Base-by-base conservation (phyloP, 352 stramenopile genomes). In the Globisporangium emineosum region DNA sequence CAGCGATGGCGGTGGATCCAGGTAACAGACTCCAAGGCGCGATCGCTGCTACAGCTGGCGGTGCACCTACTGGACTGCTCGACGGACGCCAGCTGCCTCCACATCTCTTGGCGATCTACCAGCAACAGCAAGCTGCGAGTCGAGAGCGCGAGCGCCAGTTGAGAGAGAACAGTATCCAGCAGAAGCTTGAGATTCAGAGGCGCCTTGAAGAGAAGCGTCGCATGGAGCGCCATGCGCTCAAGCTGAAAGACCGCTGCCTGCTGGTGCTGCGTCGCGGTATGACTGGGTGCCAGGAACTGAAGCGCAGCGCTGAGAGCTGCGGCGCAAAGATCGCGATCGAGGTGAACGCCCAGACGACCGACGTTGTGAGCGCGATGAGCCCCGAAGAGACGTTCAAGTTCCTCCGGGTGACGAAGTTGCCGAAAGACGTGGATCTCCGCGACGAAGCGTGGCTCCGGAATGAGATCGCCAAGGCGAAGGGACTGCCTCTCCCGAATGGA, bases 351-450 rank as follows among this genome's bases (percentile, higher is more conserved):
- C 79, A 90, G 58, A 67, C 89, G 32, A 95, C 84, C 0, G 87
- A 95, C 55, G 83, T 95, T 53, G 79, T 95, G 37, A 91, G 82
- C 57, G 80, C 71, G 0, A 88, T 93, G 80, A 81, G 64, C 49
- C 60, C 63, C 23, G 64, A 57, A 2, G 83, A 91, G 43, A 91
- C 83, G 23, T 66, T 94, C 30, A 71, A 71, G 58, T 93, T 85
- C 83, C 75, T 95, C 0, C 83, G 86, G 55, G 47, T 91, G 13
- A 77, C 29, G 5, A 91, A 89, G 55, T 67, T 95, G 17, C 85
- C 85, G 43, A 64, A 61, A 8, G 81, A 90, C 51, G 81, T 93
- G n/a, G 81, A 87, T 5, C 64, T 93, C 15, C 84, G 83, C 27
- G 73, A 87, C 33, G 87, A 90, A 29, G 64, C 65, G 13, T 95